These are phyloP conservation scores for Mytilinidion resinicola DNA, from an alignment of 495 filamentous ascomycete genomes.

Conservation along the genomic window DNA sequence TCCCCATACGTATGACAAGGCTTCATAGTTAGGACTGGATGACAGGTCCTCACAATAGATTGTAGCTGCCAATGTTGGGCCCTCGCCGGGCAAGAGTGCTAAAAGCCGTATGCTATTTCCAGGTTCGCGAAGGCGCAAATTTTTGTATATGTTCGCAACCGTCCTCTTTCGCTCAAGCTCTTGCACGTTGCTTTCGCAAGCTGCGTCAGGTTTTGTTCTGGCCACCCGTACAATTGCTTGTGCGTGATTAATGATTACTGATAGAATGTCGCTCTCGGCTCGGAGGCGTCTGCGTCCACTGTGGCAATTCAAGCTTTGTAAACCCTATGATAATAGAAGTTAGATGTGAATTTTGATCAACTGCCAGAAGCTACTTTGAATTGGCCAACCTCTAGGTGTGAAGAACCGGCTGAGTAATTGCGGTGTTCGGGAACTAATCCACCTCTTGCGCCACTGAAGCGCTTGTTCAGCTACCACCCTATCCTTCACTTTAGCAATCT, in stretches of 20 bases:
- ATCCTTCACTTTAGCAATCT: not conserved
- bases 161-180: not conserved
- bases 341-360: not conserved
- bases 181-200: not conserved
- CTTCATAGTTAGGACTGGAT: not conserved
- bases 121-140: not conserved
- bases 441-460: not conserved
- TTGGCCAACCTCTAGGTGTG: not conserved
- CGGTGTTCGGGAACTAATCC: not conserved
- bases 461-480: not conserved
- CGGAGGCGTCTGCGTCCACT: not conserved
- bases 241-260: not conserved
- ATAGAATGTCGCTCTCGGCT: not conserved
- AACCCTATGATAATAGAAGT: not conserved
- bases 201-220: not conserved
- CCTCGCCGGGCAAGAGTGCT: not conserved
- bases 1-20: not conserved
- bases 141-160: not conserved
- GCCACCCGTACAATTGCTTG: not conserved
- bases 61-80: not conserved
- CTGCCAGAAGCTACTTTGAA: too few relatives aligned
- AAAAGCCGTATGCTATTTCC: not conserved
- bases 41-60: not conserved
- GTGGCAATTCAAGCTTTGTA: not conserved
- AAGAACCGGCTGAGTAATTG: not conserved